Evolutionary conservation across 1,139 yeast species (phyloP).

Genomic region (Geotrichum fermentans): DNA sequence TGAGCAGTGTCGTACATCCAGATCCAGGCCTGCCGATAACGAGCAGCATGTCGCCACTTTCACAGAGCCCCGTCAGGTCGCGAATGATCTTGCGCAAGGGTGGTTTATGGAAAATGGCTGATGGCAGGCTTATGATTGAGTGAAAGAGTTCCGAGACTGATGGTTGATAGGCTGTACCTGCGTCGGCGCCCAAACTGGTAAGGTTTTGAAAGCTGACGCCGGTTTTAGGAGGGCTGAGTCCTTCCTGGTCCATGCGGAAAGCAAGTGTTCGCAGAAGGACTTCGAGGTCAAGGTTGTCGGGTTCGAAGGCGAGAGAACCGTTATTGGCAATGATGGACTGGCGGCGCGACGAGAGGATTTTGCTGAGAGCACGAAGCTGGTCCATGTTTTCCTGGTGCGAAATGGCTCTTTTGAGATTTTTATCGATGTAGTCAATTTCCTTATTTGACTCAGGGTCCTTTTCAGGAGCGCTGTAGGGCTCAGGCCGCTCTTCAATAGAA

Average conservation of each 20-base stretch:
- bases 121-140: conserved; percentile 35
- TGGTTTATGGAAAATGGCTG: conserved; percentile 19
- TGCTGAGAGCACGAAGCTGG: conserved; percentile 41
- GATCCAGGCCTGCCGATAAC: conserved; percentile 63
- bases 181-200: conserved; percentile 49
- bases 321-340: conserved; percentile 36
- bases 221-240: conserved; percentile 45
- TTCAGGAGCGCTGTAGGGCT: too few species aligned
- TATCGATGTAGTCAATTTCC: conserved; percentile 5
- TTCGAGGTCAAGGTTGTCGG: conserved; percentile 42
- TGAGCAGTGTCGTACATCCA: conserved; percentile 57
- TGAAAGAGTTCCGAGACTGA: conserved; percentile 45
- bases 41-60: conserved; percentile 51
- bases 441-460: conserved; percentile 1
- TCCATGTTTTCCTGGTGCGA: conserved; percentile 34
- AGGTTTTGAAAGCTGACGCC: conserved; percentile 47
- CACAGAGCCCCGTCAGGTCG: conserved; percentile 21
- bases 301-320: conserved; percentile 39
- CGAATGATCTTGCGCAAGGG: conserved; percentile 17
- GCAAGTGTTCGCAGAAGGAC: conserved; percentile 37
- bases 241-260: conserved; percentile 39
- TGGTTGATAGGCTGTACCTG: conserved; percentile 50
- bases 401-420: conserved; percentile 25
- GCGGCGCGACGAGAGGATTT: conserved; percentile 44
- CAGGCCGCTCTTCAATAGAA: too few species aligned